These are phyloP conservation scores for Neoboletus subvelutipes DNA, from an alignment of 768 basidiomycete genomes.

Conservation along the genomic window DNA sequence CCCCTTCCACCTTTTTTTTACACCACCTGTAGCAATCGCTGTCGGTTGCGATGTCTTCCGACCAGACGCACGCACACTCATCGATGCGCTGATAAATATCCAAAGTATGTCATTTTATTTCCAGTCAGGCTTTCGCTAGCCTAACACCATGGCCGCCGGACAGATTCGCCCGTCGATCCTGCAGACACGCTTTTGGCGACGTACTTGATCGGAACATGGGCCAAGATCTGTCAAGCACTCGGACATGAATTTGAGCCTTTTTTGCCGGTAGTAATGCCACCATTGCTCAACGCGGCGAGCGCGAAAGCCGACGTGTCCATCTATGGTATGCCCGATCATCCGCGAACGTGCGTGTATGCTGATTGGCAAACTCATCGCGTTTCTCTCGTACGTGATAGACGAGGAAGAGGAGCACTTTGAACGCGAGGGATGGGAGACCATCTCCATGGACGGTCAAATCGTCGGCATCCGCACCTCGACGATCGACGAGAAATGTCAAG, in stretches of 20 bases:
- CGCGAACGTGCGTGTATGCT: neutral
- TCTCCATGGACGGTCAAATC: constrained; percentile 73
- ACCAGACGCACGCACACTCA: constrained; percentile 67
- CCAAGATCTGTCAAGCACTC: constrained; percentile 84
- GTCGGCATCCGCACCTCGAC: constrained; percentile 77
- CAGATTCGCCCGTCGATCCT: constrained; percentile 67
- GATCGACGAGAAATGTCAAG: constrained; percentile 86
- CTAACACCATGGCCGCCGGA: neutral
- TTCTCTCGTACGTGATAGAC: constrained; percentile 38
- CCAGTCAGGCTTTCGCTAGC: neutral
- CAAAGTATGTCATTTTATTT: constrained; percentile 55
- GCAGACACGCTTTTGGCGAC: constrained; percentile 69
- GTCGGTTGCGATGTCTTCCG: constrained; percentile 81
- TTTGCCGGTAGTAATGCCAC: constrained; percentile 81
- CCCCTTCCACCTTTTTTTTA: neutral
- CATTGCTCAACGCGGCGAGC: constrained; percentile 68
- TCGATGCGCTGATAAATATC: constrained; percentile 71
- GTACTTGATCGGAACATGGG: constrained; percentile 86
- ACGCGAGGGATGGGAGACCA: constrained; percentile 76
- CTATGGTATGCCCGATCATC: constrained; percentile 46
- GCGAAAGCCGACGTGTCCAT: constrained; percentile 79
- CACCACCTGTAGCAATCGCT: constrained; percentile 61
- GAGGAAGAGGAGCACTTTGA: constrained; percentile 54
- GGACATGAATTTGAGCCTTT: constrained; percentile 86
- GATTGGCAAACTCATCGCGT: neutral